Evolutionary conservation across 2,329 filamentous ascomycete genomes (phyloP), one percentile per base, ranked within the genome.

Genomic region (Lasiodiplodia theobromae): DNA sequence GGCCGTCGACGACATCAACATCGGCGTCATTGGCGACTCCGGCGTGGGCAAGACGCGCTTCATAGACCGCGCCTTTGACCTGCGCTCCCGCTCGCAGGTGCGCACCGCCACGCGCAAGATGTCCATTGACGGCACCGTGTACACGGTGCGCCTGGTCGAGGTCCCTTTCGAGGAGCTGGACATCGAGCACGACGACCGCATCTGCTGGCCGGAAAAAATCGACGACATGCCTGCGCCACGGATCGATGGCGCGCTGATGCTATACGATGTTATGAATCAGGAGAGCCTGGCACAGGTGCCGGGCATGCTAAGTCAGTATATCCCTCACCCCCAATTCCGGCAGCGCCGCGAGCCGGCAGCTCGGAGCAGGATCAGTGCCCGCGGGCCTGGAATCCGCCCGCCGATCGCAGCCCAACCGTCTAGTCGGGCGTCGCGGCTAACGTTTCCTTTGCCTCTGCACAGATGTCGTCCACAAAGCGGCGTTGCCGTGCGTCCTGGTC

Each of bases 251-350:
- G 93, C 92, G 56, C 82, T 97, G 73, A 88, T 95, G 69, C 83
- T 98, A 60, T 97, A 97, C 84, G 93, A 97, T 85, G 91, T 96
- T 54, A 92, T 89, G 79, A 91, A 92, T 77, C 86, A 88, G 73
- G 88, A 90, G 70, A 95, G 90, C 77, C 88, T 97, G 73, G 86
- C 86, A 69, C 88, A 91, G 70, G 84, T 97, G 67, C 90, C 92
- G 51, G 87, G 91, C 73, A 89, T 92, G 71, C 84, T 97, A 77
- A 89, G 94, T 97, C 86, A 87, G 91, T 68, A 21, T 38, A 88
- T 69, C 12, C 37, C 67, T 63, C 67, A 18, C 21, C 60, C 28
- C 44, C 47, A 34, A 44, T 34, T 47, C 38, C 38, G 37, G 3
- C 56, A 28, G 38, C 44, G 60, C 60, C 68, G 40, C 69, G 66